phyloP scores from a whole-genome alignment of 805 yeast species.

The Candida peoriensis region DNA sequence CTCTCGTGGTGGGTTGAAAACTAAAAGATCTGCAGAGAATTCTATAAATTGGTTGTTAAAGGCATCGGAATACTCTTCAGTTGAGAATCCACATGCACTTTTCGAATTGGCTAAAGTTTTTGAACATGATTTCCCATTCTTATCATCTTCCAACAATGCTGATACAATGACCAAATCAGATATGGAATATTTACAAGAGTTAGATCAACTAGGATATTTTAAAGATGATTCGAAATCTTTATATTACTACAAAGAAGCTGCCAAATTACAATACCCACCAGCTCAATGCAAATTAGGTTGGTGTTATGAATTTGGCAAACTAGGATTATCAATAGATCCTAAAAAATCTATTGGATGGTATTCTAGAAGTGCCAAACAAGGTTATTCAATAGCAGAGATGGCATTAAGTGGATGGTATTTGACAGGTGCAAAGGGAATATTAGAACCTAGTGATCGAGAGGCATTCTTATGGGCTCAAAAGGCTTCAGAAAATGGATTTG shows the following conservation, averaged over 20 bases:
- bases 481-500: conserved; percentile 55
- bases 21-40: conserved; percentile 33
- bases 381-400: conserved; percentile 63
- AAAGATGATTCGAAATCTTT: conserved; percentile 40
- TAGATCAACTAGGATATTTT: conserved; percentile 26
- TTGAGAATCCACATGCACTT: conserved; percentile 48
- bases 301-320: conserved; percentile 66
- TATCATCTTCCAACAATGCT: too few relatives aligned
- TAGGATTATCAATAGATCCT: conserved; percentile 47
- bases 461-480: conserved; percentile 63
- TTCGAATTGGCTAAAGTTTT: conserved; percentile 53
- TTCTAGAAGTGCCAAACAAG: conserved; percentile 53
- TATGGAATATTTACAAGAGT: conserved; percentile 28
- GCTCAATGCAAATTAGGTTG: conserved; percentile 69
- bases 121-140: conserved; percentile 38
- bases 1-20: conserved; percentile 42
- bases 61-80: conserved; percentile 40
- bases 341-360: conserved; percentile 70
- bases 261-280: conserved; percentile 54
- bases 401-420: conserved; percentile 76
- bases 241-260: conserved; percentile 52
- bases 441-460: conserved; percentile 53
- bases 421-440: conserved; percentile 55
- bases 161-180: conserved; percentile 19
- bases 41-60: conserved; percentile 48